phyloP scores from a whole-genome alignment of 1,139 yeast genomes.

The Yamadazyma atlantica region DNA sequence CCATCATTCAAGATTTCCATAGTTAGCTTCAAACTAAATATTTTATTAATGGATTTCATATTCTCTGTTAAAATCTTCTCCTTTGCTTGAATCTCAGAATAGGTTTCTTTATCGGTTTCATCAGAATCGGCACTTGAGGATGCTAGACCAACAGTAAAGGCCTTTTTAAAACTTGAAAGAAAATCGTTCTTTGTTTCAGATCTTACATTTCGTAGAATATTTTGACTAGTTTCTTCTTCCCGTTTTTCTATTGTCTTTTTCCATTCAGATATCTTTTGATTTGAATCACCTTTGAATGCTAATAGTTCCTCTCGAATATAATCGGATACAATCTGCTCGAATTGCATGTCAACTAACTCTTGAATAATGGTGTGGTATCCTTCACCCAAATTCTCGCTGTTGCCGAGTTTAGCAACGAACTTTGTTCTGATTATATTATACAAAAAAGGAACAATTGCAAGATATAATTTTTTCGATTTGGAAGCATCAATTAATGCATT shows the following conservation, averaged over 20 bases:
- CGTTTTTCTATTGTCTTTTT: conserved; percentile 31
- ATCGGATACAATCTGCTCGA: conserved; percentile 48
- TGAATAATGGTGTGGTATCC: conserved; percentile 29
- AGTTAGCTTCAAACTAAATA: conserved; percentile 42
- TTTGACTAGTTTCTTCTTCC: conserved; percentile 42
- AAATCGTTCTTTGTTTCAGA: conserved; percentile 46
- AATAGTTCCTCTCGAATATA: conserved; percentile 48
- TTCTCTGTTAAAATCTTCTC: conserved; percentile 46
- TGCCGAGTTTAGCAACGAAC: conserved; percentile 26
- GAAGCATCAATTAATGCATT: conserved; percentile 30
- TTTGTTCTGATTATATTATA: conserved; percentile 27
- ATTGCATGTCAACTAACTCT: conserved; percentile 49
- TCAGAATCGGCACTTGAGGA: conserved; percentile 14
- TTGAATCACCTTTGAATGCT: conserved; percentile 26
- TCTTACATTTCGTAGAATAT: conserved; percentile 39
- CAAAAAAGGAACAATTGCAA: conserved; percentile 31
- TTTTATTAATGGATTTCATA: conserved; percentile 40
- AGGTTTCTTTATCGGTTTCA: conserved; percentile 22
- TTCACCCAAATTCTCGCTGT: conserved; percentile 36
- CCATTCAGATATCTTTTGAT: conserved; percentile 34
- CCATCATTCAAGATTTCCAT: conserved; percentile 40
- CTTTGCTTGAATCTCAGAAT: conserved; percentile 43
- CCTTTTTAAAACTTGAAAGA: conserved; percentile 61
- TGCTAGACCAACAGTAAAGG: conserved; percentile 44
- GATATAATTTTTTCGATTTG: conserved; percentile 26